Conservation (phyloP, 148 eudicot genomes). For the Nyssa sinensis region DNA sequence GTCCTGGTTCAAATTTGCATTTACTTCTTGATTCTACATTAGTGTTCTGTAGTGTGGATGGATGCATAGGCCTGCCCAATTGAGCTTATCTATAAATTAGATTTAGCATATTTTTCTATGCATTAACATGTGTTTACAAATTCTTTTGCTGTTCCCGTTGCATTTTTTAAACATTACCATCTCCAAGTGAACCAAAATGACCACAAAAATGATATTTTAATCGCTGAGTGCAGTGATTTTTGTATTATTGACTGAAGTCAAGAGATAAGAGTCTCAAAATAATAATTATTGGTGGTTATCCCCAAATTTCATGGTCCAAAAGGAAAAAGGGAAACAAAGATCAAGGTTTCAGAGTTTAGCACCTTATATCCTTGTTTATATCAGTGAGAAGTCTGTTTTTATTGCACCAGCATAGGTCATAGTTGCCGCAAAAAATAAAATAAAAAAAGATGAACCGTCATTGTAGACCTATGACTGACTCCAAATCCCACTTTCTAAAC, state of each 20-base stretch:
- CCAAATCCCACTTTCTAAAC: not conserved
- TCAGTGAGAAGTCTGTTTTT: too few species aligned
- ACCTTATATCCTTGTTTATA: not conserved
- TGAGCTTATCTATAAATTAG: not conserved
- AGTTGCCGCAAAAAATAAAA: too few species aligned
- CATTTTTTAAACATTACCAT: too few species aligned
- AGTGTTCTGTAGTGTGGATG: too few species aligned
- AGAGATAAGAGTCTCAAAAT: not conserved
- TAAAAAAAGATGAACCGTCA: too few species aligned
- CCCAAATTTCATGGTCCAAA: too few species aligned
- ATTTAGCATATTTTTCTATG: not conserved
- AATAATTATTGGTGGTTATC: not conserved
- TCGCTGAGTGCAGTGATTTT: not conserved
- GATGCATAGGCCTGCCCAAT: too few species aligned
- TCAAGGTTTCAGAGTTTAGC: not conserved
- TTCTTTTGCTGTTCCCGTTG: too few species aligned
- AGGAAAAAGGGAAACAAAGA: not conserved
- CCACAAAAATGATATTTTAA: too few species aligned
- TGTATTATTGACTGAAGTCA: not conserved
- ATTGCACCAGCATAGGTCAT: not conserved
- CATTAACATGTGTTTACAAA: not conserved
- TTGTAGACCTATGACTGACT: not conserved
- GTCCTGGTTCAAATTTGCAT: too few species aligned
- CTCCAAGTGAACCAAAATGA: too few species aligned
- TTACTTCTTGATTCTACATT: too few species aligned